Base-by-base conservation (phyloP, 208 protist species). In the Sergeia podlipaevii region DNA sequence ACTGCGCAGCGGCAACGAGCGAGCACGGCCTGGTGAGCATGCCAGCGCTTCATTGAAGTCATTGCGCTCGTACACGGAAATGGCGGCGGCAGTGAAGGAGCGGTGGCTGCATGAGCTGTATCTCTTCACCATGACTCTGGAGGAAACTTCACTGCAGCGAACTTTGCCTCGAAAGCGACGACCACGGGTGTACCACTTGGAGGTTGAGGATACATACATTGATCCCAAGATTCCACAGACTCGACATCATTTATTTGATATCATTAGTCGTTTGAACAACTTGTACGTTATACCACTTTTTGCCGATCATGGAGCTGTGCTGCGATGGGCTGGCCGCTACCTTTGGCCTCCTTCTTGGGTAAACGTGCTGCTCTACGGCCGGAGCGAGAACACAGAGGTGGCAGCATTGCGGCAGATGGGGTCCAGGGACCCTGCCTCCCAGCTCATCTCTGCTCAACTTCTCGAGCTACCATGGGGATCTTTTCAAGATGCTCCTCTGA, bases 361-460 rank as follows among this genome's bases (percentile, higher is more conserved):
- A 3, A n/a, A 26, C 5, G 10, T 10, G 17, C 4, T 28, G 21
- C 43, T 49, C 10, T n/a, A 7, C 23, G 33, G 39, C 21, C 38
- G 3, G 30, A 7, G n/a, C 18, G 41, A 65, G 33, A 24, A 18
- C 10, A 17, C n/a, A 32, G 53, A 77, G 60, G n/a, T 72, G 34
- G 53, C 60, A 11, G 41, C 48, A 23, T 21, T 84, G 17, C 43
- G 53, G 20, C 41, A 26, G 8, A 79, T 84, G 68, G 63, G 63
- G 24, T 44, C 27, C 15, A 38, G 50, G 18, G 79, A 92, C 44
- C 78, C 84, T 7, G 68, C 58, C 6, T 69, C 74, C 17, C 71
- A 82, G 47, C 44, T 69, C 15, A 59, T 75, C 8, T 51, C 52
- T 7, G 57, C 77, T 4, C 59, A 78, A 47, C 48, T 77, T 7